Evolutionary conservation across 2,329 filamentous ascomycete genomes (phyloP).

Genomic region (Nemania abortiva): DNA sequence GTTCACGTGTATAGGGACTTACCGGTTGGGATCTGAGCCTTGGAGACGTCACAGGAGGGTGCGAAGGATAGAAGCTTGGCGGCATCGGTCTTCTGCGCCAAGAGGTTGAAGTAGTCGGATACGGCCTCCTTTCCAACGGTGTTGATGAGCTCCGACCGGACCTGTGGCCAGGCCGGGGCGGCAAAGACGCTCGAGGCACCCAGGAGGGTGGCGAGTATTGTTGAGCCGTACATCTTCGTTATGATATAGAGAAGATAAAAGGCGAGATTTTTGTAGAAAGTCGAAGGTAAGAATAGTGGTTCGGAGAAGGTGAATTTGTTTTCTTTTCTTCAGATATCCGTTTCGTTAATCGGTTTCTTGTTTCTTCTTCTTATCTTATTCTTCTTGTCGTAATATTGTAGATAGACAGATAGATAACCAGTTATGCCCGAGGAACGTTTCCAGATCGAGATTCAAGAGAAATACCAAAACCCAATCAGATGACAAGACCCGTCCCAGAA

Average conservation of each 20-base stretch:
- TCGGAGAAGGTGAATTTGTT: constrained; percentile 29
- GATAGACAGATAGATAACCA: neutral
- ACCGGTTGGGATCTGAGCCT: constrained; percentile 64
- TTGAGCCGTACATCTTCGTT: constrained; percentile 64
- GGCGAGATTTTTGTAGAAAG: constrained; percentile 3
- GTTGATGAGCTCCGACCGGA: constrained; percentile 56
- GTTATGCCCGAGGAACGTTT: constrained; percentile 20
- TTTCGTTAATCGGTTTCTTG: neutral
- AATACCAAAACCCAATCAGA: constrained; percentile 43
- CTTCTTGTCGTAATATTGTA: constrained; percentile 37
- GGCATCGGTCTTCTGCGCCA: constrained; percentile 67
- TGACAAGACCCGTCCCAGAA: constrained; percentile 38
- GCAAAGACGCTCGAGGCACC: constrained; percentile 58
- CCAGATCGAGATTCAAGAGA: constrained; percentile 21
- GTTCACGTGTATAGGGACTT: constrained; percentile 43
- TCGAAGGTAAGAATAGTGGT: constrained; percentile 23
- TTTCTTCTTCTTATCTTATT: constrained; percentile 12
- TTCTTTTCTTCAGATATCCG: neutral
- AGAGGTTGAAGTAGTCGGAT: constrained; percentile 71
- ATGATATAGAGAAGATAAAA: constrained; percentile 17
- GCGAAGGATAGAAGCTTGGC: constrained; percentile 57
- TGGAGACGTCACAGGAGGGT: constrained; percentile 67
- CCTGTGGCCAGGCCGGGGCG: constrained; percentile 61
- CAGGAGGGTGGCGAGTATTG: constrained; percentile 61
- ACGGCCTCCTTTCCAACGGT: constrained; percentile 61